These are phyloP conservation scores for Rhodotorula sp. DNA, from an alignment of 1,284 basidiomycete genomes.

Conservation along the genomic window DNA sequence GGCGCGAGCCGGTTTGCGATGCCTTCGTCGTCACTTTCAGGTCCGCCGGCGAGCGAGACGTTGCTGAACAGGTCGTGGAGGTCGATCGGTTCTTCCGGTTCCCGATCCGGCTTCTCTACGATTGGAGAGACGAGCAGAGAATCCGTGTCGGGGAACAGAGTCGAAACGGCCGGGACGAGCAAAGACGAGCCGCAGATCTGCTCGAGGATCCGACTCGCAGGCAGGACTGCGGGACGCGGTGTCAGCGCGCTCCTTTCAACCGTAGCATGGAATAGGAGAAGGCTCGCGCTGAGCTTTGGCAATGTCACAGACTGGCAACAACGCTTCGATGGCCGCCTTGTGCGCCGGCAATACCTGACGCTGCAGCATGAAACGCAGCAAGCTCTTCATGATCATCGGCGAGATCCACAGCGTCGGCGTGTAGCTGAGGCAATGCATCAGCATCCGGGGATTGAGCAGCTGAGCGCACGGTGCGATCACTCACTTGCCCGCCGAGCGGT, in stretches of 20 bases:
- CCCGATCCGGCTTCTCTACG: not conserved
- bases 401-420: constrained; percentile 12
- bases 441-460: not conserved
- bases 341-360: constrained; percentile 15
- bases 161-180: not conserved
- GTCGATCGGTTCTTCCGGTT: not conserved
- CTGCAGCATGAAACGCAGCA: constrained; percentile 18
- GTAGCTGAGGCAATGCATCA: not conserved
- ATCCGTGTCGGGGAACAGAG: not conserved
- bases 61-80: not conserved
- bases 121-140: constrained; percentile 5
- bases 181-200: not conserved
- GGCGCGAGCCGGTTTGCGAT: not conserved
- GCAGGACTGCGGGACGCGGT: not conserved
- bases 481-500: constrained; percentile 10
- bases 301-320: not conserved
- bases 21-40: not conserved
- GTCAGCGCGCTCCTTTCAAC: not conserved
- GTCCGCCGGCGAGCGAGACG: not conserved
- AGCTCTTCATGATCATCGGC: constrained; percentile 6
- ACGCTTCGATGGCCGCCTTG: not conserved
- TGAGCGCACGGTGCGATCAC: not conserved
- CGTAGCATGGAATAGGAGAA: not conserved
- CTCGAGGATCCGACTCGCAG: not conserved
- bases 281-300: constrained; percentile 16